Base-by-base conservation (phyloP, 2,329 filamentous ascomycete genomes). In the Chaetomiaceae sp. region DNA sequence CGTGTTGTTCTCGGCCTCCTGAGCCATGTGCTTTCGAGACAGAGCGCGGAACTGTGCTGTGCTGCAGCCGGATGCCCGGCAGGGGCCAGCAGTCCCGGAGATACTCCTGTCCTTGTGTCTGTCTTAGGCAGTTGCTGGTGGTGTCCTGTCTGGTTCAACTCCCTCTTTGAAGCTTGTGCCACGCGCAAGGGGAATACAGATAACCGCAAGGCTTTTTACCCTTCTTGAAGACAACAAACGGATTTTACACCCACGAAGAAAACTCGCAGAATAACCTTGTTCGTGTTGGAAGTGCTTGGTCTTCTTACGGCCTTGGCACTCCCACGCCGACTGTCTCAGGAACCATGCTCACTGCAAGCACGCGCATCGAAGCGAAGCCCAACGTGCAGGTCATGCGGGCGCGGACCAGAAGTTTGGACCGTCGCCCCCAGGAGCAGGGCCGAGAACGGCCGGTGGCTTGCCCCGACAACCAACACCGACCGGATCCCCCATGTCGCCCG, bases 341-440 rank as follows among this genome's bases (percentile, higher is more conserved):
- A 59, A 58, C 55, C 56, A 44, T 58, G 57, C 38, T 23, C 17
- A 33, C 25, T 46, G 45, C 48, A 40, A 51, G 47, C 51, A 46
- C 53, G 20, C 50, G 54, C 56, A 60, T 59, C 53, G 44, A 57
- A 60, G 53, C 58, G 56, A 62, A 49, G 47, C 46, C 47, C 34
- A 27, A 25, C 33, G 37, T 58, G 59, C 54, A 56, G 58, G 38
- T 34, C 37, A 47, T 54, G 55, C 51, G 53, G 56, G n/a, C 54
- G 47, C 51, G 42, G 53, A 27, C 43, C 38, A 34, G 34, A 54
- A 47, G 51, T 23, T 51, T 38, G 42, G 31, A 40, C 33, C 20
- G n/a, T 27, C 23, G 17, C 39, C 46, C 39, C 53, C 25, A 6
- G 33, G 36, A 23, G 49, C 46, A 49, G 36, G 19, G 27, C 48